Percentiles rank a stretch among this genome's conserved stretches.
Conservation (phyloP, 805 yeast species). For the Ogataea methanolica region DNA sequence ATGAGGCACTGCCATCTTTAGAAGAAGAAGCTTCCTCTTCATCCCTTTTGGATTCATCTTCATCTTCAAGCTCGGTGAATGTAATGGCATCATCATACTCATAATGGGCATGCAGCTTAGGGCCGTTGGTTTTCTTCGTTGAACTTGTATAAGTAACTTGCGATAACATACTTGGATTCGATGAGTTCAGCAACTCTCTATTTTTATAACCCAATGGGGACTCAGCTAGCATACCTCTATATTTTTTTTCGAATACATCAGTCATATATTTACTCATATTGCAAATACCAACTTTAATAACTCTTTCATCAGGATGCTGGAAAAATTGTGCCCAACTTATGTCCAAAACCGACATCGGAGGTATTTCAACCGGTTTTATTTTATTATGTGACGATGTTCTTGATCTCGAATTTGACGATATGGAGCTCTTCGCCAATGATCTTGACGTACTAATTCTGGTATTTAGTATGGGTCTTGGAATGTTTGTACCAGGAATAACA, state of each 20-base stretch:
- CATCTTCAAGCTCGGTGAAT: slow-evolving; percentile 17
- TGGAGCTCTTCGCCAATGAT: slow-evolving; percentile 9
- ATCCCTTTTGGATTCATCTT: slow-evolving; percentile 13
- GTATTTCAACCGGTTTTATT: slow-evolving; percentile 26
- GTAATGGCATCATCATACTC: slow-evolving; percentile 26
- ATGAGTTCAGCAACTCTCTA: slow-evolving; percentile 27
- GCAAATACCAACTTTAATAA: slow-evolving; percentile 53
- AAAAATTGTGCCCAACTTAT: slow-evolving; percentile 54
- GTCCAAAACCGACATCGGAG: slow-evolving; percentile 51
- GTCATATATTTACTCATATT: slow-evolving; percentile 40
- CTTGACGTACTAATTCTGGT: slow-evolving; percentile 25
- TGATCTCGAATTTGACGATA: slow-evolving; percentile 5
- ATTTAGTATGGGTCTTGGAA: slow-evolving; percentile 46
- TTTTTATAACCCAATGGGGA: slow-evolving; percentile 51
- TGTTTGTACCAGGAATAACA: slow-evolving; percentile 56
- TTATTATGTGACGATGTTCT: slow-evolving; percentile 7
- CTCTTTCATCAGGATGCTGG: slow-evolving; percentile 53
- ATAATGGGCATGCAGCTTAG: slow-evolving; percentile 4
- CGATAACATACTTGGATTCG: slow-evolving; percentile 16
- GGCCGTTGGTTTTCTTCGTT: background rate
- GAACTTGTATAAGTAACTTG: slow-evolving; percentile 6
- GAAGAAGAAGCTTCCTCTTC: slow-evolving; percentile 9
- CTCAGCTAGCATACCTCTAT: slow-evolving; percentile 53
- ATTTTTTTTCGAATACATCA: slow-evolving; percentile 50
- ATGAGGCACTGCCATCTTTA: background rate